Conservation (phyloP, 2,329 filamentous ascomycete genomes). For the Colletotrichum orchidophilum region DNA sequence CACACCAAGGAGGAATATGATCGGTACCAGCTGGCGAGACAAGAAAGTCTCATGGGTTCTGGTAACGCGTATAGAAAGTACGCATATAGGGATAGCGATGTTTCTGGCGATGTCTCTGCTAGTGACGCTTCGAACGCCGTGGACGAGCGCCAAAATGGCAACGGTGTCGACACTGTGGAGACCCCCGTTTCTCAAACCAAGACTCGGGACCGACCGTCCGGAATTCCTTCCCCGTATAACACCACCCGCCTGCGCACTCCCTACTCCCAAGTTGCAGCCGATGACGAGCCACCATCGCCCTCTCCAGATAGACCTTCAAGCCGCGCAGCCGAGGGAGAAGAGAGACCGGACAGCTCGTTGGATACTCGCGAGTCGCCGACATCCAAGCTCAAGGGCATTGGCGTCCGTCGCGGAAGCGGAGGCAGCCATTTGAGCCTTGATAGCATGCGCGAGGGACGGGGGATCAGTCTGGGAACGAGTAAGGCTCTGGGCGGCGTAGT, state of each 20-base stretch:
- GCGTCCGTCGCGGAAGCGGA: constrained; percentile 41
- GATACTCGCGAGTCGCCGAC: constrained; percentile 30
- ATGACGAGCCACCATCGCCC: constrained; percentile 29
- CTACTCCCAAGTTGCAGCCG: constrained; percentile 20
- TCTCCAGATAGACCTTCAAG: constrained; percentile 32
- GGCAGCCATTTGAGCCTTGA: constrained; percentile 52
- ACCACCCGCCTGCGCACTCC: constrained; percentile 27
- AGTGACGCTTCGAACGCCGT: constrained; percentile 28
- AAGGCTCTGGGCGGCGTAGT: constrained; percentile 47
- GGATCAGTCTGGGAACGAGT: constrained; percentile 51
- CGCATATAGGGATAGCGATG: constrained; percentile 40
- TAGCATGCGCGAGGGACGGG: constrained; percentile 48
- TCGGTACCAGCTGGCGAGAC: constrained; percentile 62
- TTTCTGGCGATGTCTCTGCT: constrained; percentile 40
- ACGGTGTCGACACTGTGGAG: constrained; percentile 21
- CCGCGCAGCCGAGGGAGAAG: constrained; percentile 16
- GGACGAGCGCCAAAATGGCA: constrained; percentile 11
- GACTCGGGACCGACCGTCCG: constrained; percentile 18
- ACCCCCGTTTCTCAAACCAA: constrained; percentile 10
- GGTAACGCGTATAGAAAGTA: constrained; percentile 43
- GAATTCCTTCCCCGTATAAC: constrained; percentile 28
- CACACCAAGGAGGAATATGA: constrained; percentile 70
- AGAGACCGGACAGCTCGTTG: constrained; percentile 19
- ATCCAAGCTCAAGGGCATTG: constrained; percentile 42
- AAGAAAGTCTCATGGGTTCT: constrained; percentile 57